Percentiles rank a stretch among this genome's conserved stretches.
These are phyloP conservation scores for Schoenoplectus tabernaemontani DNA, from an alignment of 202 grass and related monocot species.

Conservation along the genomic window DNA sequence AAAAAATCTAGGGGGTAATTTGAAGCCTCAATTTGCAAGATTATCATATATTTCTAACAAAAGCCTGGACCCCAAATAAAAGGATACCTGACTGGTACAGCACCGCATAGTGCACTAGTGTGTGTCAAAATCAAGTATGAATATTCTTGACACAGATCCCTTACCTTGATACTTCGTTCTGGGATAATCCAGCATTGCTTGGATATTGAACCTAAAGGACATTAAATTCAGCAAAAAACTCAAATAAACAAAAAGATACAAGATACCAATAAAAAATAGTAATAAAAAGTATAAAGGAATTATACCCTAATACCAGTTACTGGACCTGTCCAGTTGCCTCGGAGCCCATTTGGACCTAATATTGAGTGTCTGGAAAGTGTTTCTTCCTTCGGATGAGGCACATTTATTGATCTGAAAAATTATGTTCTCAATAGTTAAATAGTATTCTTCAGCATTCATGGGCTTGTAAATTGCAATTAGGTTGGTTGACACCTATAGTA, in stretches of 20 bases:
- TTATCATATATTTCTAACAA: not conserved
- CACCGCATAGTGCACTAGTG: not conserved
- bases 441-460: not conserved
- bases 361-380: conserved; percentile 95
- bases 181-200: conserved; percentile 63
- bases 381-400: conserved; percentile 88
- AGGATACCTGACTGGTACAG: conserved; percentile 5
- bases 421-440: conserved; percentile 1
- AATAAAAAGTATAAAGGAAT: conserved; percentile 22
- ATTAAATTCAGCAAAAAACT: conserved; percentile 24
- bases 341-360: conserved; percentile 91
- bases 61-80: not conserved
- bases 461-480: not conserved
- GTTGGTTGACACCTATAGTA: not conserved
- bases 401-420: conserved; percentile 55
- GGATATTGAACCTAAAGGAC: conserved; percentile 93
- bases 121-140: not conserved
- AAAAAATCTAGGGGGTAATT: not conserved
- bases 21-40: not conserved
- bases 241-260: not conserved
- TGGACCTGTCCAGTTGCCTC: conserved; percentile 52
- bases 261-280: conserved; percentile 2
- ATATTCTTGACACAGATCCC: conserved; percentile 14
- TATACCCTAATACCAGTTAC: conserved; percentile 78
- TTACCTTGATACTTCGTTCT: conserved; percentile 66